These are phyloP conservation scores for Eucalyptus decipiens DNA, from an alignment of 345 rosid genomes.

Conservation along the genomic window DNA sequence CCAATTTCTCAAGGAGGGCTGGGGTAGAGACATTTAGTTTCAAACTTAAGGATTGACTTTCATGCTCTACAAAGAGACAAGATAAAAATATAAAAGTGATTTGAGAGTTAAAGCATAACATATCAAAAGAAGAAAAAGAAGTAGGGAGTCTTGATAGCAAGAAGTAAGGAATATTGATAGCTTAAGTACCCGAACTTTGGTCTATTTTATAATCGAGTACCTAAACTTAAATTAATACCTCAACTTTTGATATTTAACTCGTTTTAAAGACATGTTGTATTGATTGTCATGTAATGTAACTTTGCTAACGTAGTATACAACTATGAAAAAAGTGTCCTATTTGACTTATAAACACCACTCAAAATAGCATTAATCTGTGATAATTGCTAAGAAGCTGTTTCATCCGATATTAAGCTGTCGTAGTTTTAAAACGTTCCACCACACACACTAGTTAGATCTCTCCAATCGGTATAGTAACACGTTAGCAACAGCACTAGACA, in stretches of 20 bases:
- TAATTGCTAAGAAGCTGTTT: background rate
- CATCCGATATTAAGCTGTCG: background rate
- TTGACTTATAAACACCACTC: background rate
- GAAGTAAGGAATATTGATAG: no score
- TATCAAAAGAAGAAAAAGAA: no score
- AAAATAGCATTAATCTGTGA: background rate
- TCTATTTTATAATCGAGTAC: background rate
- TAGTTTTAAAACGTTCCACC: background rate
- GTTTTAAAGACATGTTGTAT: background rate
- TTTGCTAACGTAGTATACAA: background rate
- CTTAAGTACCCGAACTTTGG: background rate
- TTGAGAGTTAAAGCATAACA: no score
- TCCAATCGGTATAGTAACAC: background rate
- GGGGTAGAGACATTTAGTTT: fast-evolving
- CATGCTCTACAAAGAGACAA: fast-evolving
- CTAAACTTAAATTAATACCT: background rate
- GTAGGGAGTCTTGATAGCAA: no score
- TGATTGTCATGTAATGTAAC: background rate
- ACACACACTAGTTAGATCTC: background rate
- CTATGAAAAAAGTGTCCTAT: background rate
- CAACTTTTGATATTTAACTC: background rate
- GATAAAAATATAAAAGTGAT: fast-evolving
- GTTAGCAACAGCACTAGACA: fast-evolving
- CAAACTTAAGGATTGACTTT: fast-evolving
- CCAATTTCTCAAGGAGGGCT: fast-evolving